Base-by-base conservation (phyloP, 345 rosid species). In the Aurinia saxatilis region DNA sequence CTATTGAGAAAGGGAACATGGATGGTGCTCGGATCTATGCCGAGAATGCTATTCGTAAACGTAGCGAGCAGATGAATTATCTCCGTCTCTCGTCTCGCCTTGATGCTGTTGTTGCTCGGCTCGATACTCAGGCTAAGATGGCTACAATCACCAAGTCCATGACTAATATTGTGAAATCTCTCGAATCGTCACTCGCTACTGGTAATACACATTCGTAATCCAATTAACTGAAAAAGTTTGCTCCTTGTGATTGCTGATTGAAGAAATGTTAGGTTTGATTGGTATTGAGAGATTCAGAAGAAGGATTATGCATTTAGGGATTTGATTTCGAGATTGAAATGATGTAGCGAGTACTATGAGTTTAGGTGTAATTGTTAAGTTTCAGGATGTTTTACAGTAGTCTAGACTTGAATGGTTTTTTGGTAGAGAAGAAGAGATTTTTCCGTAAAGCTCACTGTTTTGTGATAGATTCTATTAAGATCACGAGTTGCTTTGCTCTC, bases 11-110 rank as follows among this genome's bases (percentile, higher is more conserved):
- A 52, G 96, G 98, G 1, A 91, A 91, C 76, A 80, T 88, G 95
- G 98, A 91, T 59, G 98, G 98, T 14, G 98, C 88, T 23, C 79
- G 91, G 67, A 88, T 91, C 88, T 91, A 91, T 59, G 96, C 96
- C 13, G 96, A 88, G 79, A 91, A 86, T 57, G 82, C 95, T 60
- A 91, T 91, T 34, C 81, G 98, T 21, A 91, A 88, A 76, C 82
- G 96, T 27, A 81, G 79, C 47, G 96, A 91, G 85, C 98, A 88
- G 88, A 84, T 91, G 98, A 91, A 88, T 67, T 91, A 84, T 68
- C 91, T 91, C 33, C 82, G 91, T 21, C 90, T 91, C 29, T 67
- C 98, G 6, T 91, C 95, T 17, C 79, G 96, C 29, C 85, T 91
- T 21, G 98, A 88, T 49, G 98, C 96, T 48, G 96, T 88, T 46